Base-by-base conservation (phyloP, 1,284 basidiomycete species). In the Leucoagaricus sp. region DNA sequence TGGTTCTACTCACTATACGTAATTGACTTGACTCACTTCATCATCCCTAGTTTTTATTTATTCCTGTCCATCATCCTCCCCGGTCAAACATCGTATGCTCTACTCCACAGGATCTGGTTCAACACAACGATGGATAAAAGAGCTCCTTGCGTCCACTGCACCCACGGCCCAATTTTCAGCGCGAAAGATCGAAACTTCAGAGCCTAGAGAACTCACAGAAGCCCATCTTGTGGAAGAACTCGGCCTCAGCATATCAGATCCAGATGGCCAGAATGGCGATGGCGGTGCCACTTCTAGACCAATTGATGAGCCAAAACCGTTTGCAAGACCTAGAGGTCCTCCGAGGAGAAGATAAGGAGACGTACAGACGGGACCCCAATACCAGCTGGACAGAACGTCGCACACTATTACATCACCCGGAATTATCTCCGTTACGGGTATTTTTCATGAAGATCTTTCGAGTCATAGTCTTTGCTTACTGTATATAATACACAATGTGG, bases 11-110 rank as follows among this genome's bases (percentile, higher is more conserved):
- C 25, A 15, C 4, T 38, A 4, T 15, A 15, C 17, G 10, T 36
- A 38, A n/a, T 36, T 60, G 28, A 28, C 23, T 29, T 60, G 47
- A 8, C 51, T 61, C 49, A 64, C 55, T 61, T n/a, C 49, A 56
- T 46, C 5, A 31, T 46, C 9, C 53, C 26, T 60, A 92, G 87
- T 91, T 38, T 94, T 93, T 71, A 89, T 96, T 58, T 96, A 96
- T 72, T 89, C 89, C 33, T 96, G 94, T 69, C 94, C 94, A 0
- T 81, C 86, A 1, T 69, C 73, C 10, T 93, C 89, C 1, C 88
- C 91, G 1, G 81, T 96, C 71, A 92, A 91, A 67, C 79, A 86
- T 61, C 84, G 93, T 51, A 94, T 96, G 91, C 68, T 96, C 36
- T 96, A 94, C 71, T 91, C 92, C 0, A 87, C 87, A 1, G 86